Evolutionary conservation across 768 basidiomycete genomes (phyloP), one percentile per base, ranked within the genome.

Genomic region (Suillus luteus): DNA sequence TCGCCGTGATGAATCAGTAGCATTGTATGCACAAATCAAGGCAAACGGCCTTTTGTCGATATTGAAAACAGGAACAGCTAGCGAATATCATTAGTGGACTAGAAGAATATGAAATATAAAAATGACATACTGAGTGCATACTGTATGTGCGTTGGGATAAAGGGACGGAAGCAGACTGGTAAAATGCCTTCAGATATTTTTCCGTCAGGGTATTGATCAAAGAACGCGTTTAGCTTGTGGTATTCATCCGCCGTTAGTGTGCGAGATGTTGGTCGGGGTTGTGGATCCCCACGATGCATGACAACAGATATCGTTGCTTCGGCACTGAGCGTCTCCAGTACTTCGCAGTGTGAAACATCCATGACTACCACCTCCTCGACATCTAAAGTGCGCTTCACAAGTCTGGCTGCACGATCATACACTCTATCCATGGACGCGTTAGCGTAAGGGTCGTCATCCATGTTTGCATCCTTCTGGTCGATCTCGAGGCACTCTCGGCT

Each of bases 401-500:
- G 85, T 69, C 89, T 89, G 41, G 93, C 92, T 0, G 95, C 95
- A n/a, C 87, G 88, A 65, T 92, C 88, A 70, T 96, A 98, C 11
- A 98, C 89, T 65, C 85, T 87, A 70, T 95, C 92, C 94, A 97
- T 96, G 78, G 83, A 76, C 43, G 68, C 68, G 10, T 71, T 71
- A 46, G 64, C 55, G 24, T 72, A 76, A 65, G 70, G 67, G 54
- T 76, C 68, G 31, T 65, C 10, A 41, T 64, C 10, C 22, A 54
- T 62, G 54, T 60, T 65, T 19, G 73, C 66, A 12, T 81, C 77
- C 57, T 79, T 71, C 61, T 81, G 75, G 73, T 96, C 94, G 67
- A 95, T 91, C 73, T 96, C 95, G 31, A 98, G 83, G 70, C 93
- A 96, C 75, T 98, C 95, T 24, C 96, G 86, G 59, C 92, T 96